Conservation (phyloP, 306 rosid species). For the Inga oerstediana region DNA sequence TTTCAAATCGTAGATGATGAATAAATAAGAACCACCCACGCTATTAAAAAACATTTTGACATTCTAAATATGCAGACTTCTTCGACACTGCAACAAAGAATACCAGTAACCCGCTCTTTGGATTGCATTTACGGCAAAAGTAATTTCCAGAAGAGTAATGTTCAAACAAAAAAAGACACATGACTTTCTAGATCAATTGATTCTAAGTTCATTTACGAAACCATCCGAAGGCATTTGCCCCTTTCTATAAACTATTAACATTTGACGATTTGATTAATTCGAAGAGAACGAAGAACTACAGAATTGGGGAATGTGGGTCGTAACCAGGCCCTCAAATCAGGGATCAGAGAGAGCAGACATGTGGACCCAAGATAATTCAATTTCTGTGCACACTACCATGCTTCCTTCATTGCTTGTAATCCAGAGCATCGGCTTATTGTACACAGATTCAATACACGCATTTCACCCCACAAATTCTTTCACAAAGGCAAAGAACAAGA, state of each 20-base stretch:
- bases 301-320: constrained; percentile 54
- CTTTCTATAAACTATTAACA: neutral
- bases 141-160: neutral
- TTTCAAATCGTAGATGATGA: neutral
- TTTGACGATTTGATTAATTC: neutral
- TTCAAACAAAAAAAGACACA: neutral
- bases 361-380: constrained; percentile 54
- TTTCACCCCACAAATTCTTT: neutral
- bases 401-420: constrained; percentile 57
- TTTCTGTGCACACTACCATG: constrained; percentile 92
- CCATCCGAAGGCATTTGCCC: neutral
- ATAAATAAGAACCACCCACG: neutral
- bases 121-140: neutral
- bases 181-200: neutral
- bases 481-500: neutral
- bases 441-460: constrained; percentile 46
- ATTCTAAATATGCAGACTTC: neutral
- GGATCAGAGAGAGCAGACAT: constrained; percentile 88
- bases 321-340: constrained; percentile 97
- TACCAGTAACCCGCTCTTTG: neutral
- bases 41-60: neutral
- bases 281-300: neutral
- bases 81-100: neutral
- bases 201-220: neutral
- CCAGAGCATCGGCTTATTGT: constrained; percentile 99